phyloP scores from a whole-genome alignment of 1,284 basidiomycete species.

The Abortiporus biennis region DNA sequence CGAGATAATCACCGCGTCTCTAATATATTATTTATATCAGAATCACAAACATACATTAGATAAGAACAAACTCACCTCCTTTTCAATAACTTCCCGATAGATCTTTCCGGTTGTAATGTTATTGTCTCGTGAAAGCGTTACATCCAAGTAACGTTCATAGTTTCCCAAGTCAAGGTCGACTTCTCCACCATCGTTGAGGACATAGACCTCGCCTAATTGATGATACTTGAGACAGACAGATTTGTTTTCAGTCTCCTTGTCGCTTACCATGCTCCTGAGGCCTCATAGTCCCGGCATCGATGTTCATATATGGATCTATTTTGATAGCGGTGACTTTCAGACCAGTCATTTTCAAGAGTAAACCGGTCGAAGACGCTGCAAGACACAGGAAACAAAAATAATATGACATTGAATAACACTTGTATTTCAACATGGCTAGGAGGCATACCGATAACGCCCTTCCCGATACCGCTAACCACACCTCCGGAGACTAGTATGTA shows the following conservation, averaged over 20 bases:
- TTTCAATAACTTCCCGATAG: conserved; percentile 95
- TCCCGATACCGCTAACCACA: conserved; percentile 91
- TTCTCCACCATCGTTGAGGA: conserved; percentile 97
- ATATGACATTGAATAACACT: conserved; percentile 2
- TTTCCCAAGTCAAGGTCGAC: conserved; percentile 98
- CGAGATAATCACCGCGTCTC: conserved; percentile 95
- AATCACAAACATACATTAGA: no score
- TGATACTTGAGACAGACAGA: background rate
- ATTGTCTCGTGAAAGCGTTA: conserved; percentile 92
- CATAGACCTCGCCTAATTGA: conserved; percentile 88
- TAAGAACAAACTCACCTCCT: conserved; percentile 64
- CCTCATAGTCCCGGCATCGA: conserved; percentile 99
- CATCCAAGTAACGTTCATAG: conserved; percentile 96
- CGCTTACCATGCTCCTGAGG: conserved; percentile 93
- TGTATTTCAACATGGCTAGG: conserved; percentile 10
- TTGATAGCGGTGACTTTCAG: conserved; percentile 98
- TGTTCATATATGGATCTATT: conserved; percentile 99
- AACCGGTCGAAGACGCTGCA: conserved; percentile 91
- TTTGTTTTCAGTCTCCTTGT: background rate
- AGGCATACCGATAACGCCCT: conserved; percentile 86
- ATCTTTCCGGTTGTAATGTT: conserved; percentile 99
- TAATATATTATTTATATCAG: conserved; percentile 25
- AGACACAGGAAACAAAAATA: conserved; percentile 19
- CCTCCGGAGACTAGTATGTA: conserved; percentile 90
- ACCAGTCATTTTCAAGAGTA: conserved; percentile 93